Evolutionary conservation across 2,329 filamentous ascomycete species (phyloP).

Genomic region (Aspergillus tanneri): DNA sequence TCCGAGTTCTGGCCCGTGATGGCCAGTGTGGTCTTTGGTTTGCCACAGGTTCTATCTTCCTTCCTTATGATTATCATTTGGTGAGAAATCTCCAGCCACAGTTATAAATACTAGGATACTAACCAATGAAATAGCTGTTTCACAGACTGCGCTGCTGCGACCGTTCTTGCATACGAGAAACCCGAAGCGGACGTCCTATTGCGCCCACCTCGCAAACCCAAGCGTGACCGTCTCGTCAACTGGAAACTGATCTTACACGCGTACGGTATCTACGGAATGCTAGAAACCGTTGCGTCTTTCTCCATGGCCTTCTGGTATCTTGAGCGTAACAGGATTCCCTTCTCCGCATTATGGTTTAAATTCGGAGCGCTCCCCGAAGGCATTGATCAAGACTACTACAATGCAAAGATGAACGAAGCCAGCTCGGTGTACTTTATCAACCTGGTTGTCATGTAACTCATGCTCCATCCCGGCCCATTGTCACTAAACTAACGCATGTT

Average conservation of each 20-base stretch:
- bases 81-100: constrained; percentile 39
- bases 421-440: constrained; percentile 78
- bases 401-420: constrained; percentile 59
- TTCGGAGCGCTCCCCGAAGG: constrained; percentile 58
- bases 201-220: constrained; percentile 65
- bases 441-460: constrained; percentile 69
- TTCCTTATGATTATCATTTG: constrained; percentile 71
- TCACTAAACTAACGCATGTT: constrained; percentile 10
- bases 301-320: constrained; percentile 69
- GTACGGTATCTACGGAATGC: constrained; percentile 68
- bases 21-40: constrained; percentile 68
- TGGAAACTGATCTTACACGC: constrained; percentile 70
- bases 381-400: constrained; percentile 54
- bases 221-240: constrained; percentile 70
- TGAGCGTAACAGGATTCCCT: constrained; percentile 59
- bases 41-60: constrained; percentile 70
- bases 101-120: too few relatives aligned
- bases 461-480: background rate
- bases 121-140: constrained; percentile 57
- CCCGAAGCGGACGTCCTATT: constrained; percentile 73
- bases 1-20: constrained; percentile 75
- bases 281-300: constrained; percentile 61
- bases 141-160: constrained; percentile 72
- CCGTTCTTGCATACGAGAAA: constrained; percentile 71
- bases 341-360: constrained; percentile 65